A percentile compares a stretch with the other conserved stretches of the same genome.
phyloP scores from a whole-genome alignment of 2,329 filamentous ascomycete species.

The Sporothrix schenckii region DNA sequence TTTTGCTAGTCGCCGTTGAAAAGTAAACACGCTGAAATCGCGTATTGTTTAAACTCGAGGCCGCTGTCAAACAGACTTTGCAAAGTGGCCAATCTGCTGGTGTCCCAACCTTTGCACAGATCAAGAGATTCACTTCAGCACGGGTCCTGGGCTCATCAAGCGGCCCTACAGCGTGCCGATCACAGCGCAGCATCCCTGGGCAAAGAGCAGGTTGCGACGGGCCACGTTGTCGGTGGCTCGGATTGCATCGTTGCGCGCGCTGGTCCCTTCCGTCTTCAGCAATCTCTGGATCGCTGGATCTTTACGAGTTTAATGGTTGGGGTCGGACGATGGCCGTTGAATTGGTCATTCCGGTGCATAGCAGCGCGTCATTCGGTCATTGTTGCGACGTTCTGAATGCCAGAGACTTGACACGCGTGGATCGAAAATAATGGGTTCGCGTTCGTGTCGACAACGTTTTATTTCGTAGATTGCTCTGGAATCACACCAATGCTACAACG shows the following conservation, averaged over 20 bases:
- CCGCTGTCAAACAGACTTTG: no score
- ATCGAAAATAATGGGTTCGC: background rate
- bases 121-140: background rate
- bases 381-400: constrained; percentile 7
- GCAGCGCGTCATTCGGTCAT: constrained; percentile 3
- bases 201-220: background rate
- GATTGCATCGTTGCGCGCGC: background rate
- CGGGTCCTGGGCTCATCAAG: background rate
- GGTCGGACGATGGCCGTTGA: background rate
- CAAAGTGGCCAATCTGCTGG: no score
- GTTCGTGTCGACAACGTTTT: constrained; percentile 1
- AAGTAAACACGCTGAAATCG: background rate
- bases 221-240: background rate
- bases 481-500: constrained; percentile 3
- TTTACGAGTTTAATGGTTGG: background rate
- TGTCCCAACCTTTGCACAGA: background rate
- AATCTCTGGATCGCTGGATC: constrained; percentile 1
- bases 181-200: background rate
- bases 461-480: background rate
- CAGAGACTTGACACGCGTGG: background rate
- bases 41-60: background rate
- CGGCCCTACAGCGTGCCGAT: constrained; percentile 1
- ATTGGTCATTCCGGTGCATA: background rate
- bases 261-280: constrained; percentile 18
- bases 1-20: no score